Base-by-base conservation (phyloP, 148 eudicot genomes). In the Cornus florida region DNA sequence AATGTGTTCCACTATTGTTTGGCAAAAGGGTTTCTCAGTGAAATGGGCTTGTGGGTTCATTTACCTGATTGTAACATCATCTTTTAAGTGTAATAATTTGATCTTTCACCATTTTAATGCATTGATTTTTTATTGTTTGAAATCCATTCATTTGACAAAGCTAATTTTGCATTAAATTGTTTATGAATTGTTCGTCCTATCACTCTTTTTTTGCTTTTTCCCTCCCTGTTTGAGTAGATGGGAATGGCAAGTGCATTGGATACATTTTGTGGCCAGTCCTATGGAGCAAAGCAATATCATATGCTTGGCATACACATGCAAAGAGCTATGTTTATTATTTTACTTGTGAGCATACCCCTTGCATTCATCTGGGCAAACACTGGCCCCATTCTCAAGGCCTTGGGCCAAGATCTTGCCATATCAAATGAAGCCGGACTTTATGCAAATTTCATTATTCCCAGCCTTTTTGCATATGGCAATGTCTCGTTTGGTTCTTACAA, bases 221-320 rank as follows among this genome's bases (percentile, higher is more conserved):
- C 28, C 28, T 28, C 1, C 28, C 38, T 35, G 2, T 43, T 60
- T 28, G 41, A 73, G 69, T 75, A 91, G 94, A 70, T 88, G 84
- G 83, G 94, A 41, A 86, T 91, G 92, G 85, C 94, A 33, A 80
- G 90, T 79, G 92, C 92, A 72, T 73, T 91, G 79, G 94, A 91
- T 48, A 91, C 94, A n/a, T 59, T 91, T 23, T 89, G 94, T 48
- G 92, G 92, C 10, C 92, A 91, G 70, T 89, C 94, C 13, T 88
- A 82, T 65, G 94, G 94, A 79, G 94, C 94, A 64, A 80, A 85
- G 79, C 92, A 91, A 62, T 89, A 83, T 72, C 90, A 82, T 71
- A 84, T 89, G 92, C 82, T 91, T 2, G 94, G 94, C 48, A 85
- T 91, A 53, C 87, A 91, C 67, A 85, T 82, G 80, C 92, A 91